A percentile compares a stretch with the other conserved stretches of the same genome.
These are phyloP conservation scores for Diaporthe capsici DNA, from an alignment of 2,329 filamentous ascomycete species.

Conservation along the genomic window DNA sequence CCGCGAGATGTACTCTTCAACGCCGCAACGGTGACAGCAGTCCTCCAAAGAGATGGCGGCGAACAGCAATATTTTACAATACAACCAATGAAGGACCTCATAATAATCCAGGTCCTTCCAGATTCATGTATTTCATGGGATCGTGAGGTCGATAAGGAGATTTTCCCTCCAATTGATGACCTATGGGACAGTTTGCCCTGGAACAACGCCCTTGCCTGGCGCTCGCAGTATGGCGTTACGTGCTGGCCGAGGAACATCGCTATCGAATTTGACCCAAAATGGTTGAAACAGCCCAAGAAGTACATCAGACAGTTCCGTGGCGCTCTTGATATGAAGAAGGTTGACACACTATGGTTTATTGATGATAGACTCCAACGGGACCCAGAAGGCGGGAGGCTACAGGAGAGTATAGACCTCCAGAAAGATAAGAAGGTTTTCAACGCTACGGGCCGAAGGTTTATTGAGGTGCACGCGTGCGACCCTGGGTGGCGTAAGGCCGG, in stretches of 20 bases:
- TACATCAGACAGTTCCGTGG: not conserved
- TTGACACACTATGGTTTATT: not conserved
- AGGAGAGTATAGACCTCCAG: not conserved
- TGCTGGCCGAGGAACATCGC: not conserved
- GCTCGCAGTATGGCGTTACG: not conserved
- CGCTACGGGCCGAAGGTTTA: not conserved
- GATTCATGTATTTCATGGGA: not conserved
- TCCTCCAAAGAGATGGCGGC: not conserved
- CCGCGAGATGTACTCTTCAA: not conserved
- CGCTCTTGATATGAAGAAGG: not conserved
- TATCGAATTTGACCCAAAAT: not conserved
- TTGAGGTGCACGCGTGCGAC: not conserved
- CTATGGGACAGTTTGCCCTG: not conserved
- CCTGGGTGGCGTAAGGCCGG: not conserved
- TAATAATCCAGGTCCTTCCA: not conserved
- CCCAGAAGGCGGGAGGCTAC: not conserved
- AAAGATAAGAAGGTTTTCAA: not conserved
- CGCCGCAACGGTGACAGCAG: not conserved
- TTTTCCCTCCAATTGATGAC: not conserved
- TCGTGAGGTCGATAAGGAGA: not conserved
- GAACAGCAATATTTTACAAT: conserved; percentile 4
- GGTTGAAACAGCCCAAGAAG: not conserved
- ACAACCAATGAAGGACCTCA: not conserved
- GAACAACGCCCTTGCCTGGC: not conserved
- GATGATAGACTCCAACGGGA: not conserved